Base-by-base conservation (phyloP, 345 rosid genomes). In the Pistacia atlantica region DNA sequence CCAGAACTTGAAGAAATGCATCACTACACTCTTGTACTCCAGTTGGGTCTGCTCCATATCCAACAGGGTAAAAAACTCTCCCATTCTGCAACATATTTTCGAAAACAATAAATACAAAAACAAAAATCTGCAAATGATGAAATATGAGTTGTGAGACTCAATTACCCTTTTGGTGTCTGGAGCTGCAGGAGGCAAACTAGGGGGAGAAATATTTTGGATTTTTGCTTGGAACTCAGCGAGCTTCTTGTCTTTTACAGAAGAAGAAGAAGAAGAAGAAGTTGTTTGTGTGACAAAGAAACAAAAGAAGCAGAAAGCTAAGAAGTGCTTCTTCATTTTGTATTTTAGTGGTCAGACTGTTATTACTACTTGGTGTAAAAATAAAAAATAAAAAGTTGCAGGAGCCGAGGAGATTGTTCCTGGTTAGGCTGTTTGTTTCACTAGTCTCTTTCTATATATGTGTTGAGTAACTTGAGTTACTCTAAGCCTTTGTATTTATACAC, bases 41-140 rank as follows among this genome's bases (percentile, higher is more conserved):
- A 14, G 78, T 84, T 3, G 95, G 95, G 75, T 93, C 97, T 35
- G 95, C 97, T 49, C 97, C 97, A 28, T 89, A 93, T 48, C 82
- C 86, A 54, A 80, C 77, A 20, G 88, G 95, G 70, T 87, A 87
- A 17, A 89, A 89, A 59, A 88, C 89, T 48, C 85, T 80, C 73
- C 93, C 94, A 25, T 77, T 81, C 89, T 89, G 64, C 33, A 52
- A 60, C 33, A 57, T 42, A 42, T 6, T 11, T 18, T 48, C 0
- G 8, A 20, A 42, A n/a, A 70, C 33, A 42, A 14, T 68, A 38
- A 52, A 20, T 42, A 33, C 63, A 51, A 52, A 10, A 46, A 6
- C 8, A 22, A 22, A 22, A 22, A 65, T 8, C 25, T 54, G 37
- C 18, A 77, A 65, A 65, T 38, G 4, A 18, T 10, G n/a, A 56